These are phyloP conservation scores for Deinandra increscens DNA, from an alignment of 129 eudicot genomes.

Conservation along the genomic window DNA sequence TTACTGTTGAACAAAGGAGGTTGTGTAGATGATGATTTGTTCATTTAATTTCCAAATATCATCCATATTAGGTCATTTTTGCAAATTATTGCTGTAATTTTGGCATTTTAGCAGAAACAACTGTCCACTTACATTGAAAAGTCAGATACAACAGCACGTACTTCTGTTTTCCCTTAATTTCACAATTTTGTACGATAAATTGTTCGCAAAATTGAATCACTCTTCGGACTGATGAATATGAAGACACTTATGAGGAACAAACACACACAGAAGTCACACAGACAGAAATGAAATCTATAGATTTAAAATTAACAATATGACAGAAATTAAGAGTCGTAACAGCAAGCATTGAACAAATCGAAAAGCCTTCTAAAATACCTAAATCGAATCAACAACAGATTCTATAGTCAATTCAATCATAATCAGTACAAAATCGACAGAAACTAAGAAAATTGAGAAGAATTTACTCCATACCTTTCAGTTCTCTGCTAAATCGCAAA, in stretches of 20 bases:
- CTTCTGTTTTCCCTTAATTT: not conserved
- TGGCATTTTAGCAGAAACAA: constrained; percentile 6
- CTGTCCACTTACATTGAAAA: not conserved
- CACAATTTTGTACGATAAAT: not conserved
- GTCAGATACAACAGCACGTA: not conserved
- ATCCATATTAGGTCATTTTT: not conserved
- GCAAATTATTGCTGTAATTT: not conserved
- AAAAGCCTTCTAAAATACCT: not conserved
- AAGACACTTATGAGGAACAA: not conserved
- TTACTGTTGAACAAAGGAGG: not conserved
- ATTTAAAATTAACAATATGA: constrained; percentile 1
- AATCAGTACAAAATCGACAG: not conserved
- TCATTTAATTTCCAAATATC: not conserved
- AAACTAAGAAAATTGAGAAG: not conserved
- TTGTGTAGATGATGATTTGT: not conserved
- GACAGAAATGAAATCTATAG: constrained; percentile 2
- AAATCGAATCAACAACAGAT: constrained; percentile 9
- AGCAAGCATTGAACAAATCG: constrained; percentile 28
- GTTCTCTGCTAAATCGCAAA: constrained; percentile 4
- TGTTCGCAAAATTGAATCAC: not conserved
- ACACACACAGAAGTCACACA: too few species aligned
- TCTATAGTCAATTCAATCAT: constrained; percentile 14
- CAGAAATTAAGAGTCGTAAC: constrained; percentile 17
- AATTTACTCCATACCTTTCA: constrained; percentile 29
- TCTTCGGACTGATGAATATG: constrained; percentile 8